A percentile compares a stretch with the other conserved stretches of the same genome.
Evolutionary conservation across 768 basidiomycete species (phyloP).

Genomic region (Lentinula sp.): DNA sequence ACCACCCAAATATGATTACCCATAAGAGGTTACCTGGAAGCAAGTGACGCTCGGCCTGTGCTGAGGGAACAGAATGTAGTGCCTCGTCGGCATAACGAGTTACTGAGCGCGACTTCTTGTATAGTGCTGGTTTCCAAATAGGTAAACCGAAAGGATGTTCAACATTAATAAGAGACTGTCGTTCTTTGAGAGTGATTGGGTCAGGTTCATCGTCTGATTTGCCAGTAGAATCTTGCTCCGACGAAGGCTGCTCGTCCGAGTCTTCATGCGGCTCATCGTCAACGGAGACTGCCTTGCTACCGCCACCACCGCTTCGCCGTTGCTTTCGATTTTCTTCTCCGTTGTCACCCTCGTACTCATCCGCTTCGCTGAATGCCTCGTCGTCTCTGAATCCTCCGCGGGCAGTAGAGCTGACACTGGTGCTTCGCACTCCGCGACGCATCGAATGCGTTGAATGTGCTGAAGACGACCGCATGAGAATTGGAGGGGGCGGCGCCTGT

Average conservation of each 20-base stretch:
- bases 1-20: constrained; percentile 89
- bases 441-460: constrained; percentile 37
- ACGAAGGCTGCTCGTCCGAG: constrained; percentile 24
- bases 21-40: constrained; percentile 94
- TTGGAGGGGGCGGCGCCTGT: constrained; percentile 26
- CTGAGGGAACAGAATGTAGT: constrained; percentile 87
- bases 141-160: constrained; percentile 98
- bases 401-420: constrained; percentile 52
- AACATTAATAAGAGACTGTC: constrained; percentile 98
- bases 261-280: constrained; percentile 26
- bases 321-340: constrained; percentile 31
- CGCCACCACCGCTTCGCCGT: constrained; percentile 10
- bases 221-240: constrained; percentile 34
- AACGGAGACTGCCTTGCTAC: constrained; percentile 36
- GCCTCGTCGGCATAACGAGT: constrained; percentile 95
- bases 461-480: constrained; percentile 45
- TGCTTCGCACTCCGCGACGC: constrained; percentile 47
- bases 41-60: constrained; percentile 89
- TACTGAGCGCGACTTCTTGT: constrained; percentile 95
- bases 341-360: constrained; percentile 45
- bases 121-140: constrained; percentile 98
- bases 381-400: constrained; percentile 40
- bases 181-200: constrained; percentile 87
- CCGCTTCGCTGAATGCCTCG: constrained; percentile 44
- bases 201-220: constrained; percentile 52